Evolutionary conservation across 1,139 yeast species (phyloP), one percentile per base, ranked within the genome.

Genomic region (Pichia sp.): DNA sequence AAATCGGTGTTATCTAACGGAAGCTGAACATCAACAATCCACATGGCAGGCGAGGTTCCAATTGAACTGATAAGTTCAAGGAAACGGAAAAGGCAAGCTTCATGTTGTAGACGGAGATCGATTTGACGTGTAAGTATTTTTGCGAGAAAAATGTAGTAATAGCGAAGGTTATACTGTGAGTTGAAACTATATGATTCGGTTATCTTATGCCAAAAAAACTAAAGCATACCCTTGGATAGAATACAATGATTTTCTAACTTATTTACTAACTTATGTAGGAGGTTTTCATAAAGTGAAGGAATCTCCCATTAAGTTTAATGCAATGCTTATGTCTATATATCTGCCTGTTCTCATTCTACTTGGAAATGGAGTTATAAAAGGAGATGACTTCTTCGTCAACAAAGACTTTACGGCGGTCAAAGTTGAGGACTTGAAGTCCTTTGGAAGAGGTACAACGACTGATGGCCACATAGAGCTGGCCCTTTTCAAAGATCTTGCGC

Each of bases 381-480:
- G 75, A 71, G 52, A 77, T 79, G 5, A 92, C 98, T 52, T 77
- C 80, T 1, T 75, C 76, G 52, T 90, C 81, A 1, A 88, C 90
- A 51, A 74, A 73, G 53, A 92, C 87, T 59, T 79, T 82, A 8
- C 71, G 68, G 8, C 83, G 82, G 52, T 79, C 75, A 67, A 90
- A 92, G 59, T 90, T 89, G 49, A 79, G 68, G 41, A 92, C 84
- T 67, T 92, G 95, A 16, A 92, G 74, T 32, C 81, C 77, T 8
- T 86, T 90, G 58, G 82, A 82, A 45, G 85, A 79, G 0, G 87
- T 88, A 2, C 97, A 97, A 71, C 99, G 79, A 42, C 96, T 88
- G 41, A 92, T 75, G 0, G 99, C 97, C 23, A 90, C 97, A 65
- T 89, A 89, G 2, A 87, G 93, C 65, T 89, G 96, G 13, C 96